Evolutionary conservation across 176 grass and related monocot genomes (phyloP), one percentile per base, ranked within the genome.

Genomic region (Eremochloa ophiuroides): DNA sequence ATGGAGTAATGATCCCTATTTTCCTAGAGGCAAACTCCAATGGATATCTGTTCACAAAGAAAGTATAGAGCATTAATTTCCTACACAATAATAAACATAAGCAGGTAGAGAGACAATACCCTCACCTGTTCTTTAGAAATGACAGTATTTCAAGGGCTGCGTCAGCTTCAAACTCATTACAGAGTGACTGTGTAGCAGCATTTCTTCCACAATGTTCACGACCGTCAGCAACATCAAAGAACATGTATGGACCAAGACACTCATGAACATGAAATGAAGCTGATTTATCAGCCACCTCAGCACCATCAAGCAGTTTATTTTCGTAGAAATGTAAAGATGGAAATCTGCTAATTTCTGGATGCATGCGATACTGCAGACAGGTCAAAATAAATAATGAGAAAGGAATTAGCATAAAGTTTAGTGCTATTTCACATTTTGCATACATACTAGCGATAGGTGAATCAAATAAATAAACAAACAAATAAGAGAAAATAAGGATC

Each of bases 271-370:
- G 90, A 81, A 95, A 98, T 44, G 82, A 74, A 58, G 90, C 92
- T 78, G 88, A 91, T 83, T 90, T 98, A 11, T 88, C 84, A 75
- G 43, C 41, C 75, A 83, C 80, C 68, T 88, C 71, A 67, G 82
- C 82, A 74, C 95, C 95, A 89, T 95, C 94, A 31, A 98, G 82
- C 82, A 98, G 84, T 81, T 95, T 98, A 40, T 89, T 94, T 75
- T 98, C 90, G 3, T 98, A 98, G 82, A 98, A 98, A 87, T 98
- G 92, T 82, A 89, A 76, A 8, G 95, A 98, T 38, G 95, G 95
- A 70, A 98, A 98, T 88, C 88, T 93, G 72, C 90, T 93, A 65
- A 98, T 98, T 48, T 98, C 95, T 82, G 92, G 95, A 71, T 98
- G 92, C 95, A 98, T 98, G 29, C 95, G 95, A 77, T 93, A 95